Evolutionary conservation across 2,329 filamentous ascomycete species (phyloP), one percentile per base, ranked within the genome.

Genomic region (Ophiostoma montium): DNA sequence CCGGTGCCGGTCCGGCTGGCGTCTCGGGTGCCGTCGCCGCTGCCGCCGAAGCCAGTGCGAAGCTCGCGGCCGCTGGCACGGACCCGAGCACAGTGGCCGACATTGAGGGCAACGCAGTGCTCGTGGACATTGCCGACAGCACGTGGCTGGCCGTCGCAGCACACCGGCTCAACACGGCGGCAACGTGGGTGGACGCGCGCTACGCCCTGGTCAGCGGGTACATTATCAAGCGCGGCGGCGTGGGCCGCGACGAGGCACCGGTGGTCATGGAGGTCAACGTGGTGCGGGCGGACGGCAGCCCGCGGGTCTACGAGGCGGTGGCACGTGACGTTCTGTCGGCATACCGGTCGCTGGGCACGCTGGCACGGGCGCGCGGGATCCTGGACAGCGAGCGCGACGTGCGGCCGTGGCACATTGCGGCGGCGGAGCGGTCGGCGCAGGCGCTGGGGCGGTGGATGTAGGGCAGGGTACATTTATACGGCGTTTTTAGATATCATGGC

Each of bases 381-480:
- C 67, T 79, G 58, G 72, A 78, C 57, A 63, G 70, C 52, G 68
- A 78, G 48, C 70, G 66, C 45, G 78, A 80, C 58, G 71, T 79
- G n/a, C 67, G 84, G 57, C 86, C 86, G 16, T 86, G 85, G 82
- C 86, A 90, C 68, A 68, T 90, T 52, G 81, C 78, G 12, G 81
- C 76, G 16, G 84, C 80, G 2, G 74, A 83, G 63, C 82, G 82
- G 64, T 82, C 76, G 2, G 78, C 80, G 4, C 70, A 76, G 60
- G 80, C 74, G 18, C 63, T 90, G 59, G 78, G 79, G 62, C 67
- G 76, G 58, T 63, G 81, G 58, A 74, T 82, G 71, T 86, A 67
- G 23, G 73, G 30, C 16, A 16, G 7, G 7, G 13, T 16, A n/a
- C 7, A 8, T 16, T 35, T 27, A 27, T 27, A 27, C 23, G 23